Conservation (phyloP, 768 basidiomycete genomes). For the Exidia glandulosa region DNA sequence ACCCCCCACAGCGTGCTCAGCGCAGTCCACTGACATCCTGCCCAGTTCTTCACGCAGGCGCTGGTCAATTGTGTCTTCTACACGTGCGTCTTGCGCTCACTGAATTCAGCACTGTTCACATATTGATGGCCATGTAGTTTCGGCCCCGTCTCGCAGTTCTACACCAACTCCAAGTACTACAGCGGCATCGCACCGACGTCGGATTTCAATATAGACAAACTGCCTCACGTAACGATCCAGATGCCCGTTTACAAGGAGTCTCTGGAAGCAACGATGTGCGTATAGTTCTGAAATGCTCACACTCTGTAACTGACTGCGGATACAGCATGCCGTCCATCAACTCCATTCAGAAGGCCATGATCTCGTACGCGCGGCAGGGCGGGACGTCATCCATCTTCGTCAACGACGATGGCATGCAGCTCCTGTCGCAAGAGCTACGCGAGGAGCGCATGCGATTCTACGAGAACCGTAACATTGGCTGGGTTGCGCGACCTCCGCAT, state of each 20-base stretch:
- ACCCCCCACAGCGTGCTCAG: no score
- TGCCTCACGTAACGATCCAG: slow-evolving; percentile 42
- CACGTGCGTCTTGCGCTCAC: slow-evolving; percentile 26
- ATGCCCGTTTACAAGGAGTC: slow-evolving; percentile 51
- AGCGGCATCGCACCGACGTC: slow-evolving; percentile 29
- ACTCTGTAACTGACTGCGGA: slow-evolving; percentile 32
- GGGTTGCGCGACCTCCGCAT: slow-evolving; percentile 58
- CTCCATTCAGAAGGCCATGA: slow-evolving; percentile 24
- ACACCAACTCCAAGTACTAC: slow-evolving; percentile 43
- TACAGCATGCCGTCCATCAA: slow-evolving; percentile 42
- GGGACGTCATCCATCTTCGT: slow-evolving; percentile 49
- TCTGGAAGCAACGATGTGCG: slow-evolving; percentile 34
- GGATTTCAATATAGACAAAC: slow-evolving; percentile 27
- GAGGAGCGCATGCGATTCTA: slow-evolving; percentile 29
- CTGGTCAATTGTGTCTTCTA: slow-evolving; percentile 23
- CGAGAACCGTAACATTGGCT: slow-evolving; percentile 56
- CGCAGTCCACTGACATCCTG: no score
- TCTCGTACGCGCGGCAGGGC: slow-evolving; percentile 37
- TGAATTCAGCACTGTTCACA: neutral
- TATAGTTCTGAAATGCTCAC: slow-evolving; percentile 13
- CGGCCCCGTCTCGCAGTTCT: slow-evolving; percentile 43
- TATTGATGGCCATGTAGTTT: slow-evolving; percentile 16
- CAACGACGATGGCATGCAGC: slow-evolving; percentile 47
- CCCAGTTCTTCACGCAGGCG: slow-evolving; percentile 9
- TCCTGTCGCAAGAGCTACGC: slow-evolving; percentile 15